phyloP scores from a whole-genome alignment of 208 protist genomes.

The Strigomonas galati region DNA sequence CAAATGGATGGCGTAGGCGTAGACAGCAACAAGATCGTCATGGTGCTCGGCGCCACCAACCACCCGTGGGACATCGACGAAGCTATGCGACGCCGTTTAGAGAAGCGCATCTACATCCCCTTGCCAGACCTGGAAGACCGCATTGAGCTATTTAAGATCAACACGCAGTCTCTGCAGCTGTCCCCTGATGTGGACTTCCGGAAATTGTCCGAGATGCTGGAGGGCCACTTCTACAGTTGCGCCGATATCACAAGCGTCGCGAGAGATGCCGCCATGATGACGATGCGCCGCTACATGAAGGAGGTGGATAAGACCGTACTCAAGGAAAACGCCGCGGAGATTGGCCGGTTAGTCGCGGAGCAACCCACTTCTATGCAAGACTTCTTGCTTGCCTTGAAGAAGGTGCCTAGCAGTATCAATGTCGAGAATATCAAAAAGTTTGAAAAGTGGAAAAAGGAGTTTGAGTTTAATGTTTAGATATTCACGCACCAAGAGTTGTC shows the following conservation, averaged over 20 bases:
- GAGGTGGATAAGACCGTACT: constrained; percentile 70
- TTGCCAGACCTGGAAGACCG: constrained; percentile 76
- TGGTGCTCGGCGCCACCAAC: constrained; percentile 93
- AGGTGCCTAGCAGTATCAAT: constrained; percentile 87
- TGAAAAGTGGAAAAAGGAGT: constrained; percentile 88
- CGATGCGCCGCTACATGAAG: constrained; percentile 86
- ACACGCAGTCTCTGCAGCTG: constrained; percentile 68
- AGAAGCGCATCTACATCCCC: constrained; percentile 93
- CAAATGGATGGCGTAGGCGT: constrained; percentile 93
- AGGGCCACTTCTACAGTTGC: constrained; percentile 86
- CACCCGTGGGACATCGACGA: constrained; percentile 93
- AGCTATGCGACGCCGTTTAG: constrained; percentile 87
- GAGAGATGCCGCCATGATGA: constrained; percentile 93
- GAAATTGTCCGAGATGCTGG: constrained; percentile 65
- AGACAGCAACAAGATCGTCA: constrained; percentile 73
- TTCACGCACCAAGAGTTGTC: no score
- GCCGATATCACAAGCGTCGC: constrained; percentile 91
- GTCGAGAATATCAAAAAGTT: constrained; percentile 81
- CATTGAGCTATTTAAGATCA: constrained; percentile 82
- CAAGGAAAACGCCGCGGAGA: constrained; percentile 71
- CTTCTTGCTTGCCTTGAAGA: constrained; percentile 74
- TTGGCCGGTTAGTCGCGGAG: constrained; percentile 72
- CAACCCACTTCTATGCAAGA: constrained; percentile 84
- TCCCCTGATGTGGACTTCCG: constrained; percentile 76
- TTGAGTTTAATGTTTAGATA: constrained; percentile 70